These are phyloP conservation scores for Gillenia trifoliata DNA, from an alignment of 306 rosid species.

Conservation along the genomic window DNA sequence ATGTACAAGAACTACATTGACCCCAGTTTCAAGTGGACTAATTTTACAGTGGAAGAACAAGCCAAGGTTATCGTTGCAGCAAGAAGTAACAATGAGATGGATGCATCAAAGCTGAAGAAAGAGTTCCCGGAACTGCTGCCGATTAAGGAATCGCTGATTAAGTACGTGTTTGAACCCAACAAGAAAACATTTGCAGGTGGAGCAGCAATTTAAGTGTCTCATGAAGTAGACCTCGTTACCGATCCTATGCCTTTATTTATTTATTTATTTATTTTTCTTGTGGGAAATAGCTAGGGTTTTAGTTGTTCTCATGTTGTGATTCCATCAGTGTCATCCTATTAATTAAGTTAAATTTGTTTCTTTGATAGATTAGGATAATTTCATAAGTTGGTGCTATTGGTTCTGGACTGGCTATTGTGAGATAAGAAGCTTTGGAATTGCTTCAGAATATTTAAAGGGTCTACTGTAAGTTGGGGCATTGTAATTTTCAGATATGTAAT, in stretches of 20 bases:
- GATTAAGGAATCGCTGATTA: slow-evolving; percentile 43
- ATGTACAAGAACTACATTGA: slow-evolving; percentile 55
- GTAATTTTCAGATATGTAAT: neutral
- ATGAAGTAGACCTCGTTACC: slow-evolving; percentile 6
- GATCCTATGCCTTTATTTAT: neutral
- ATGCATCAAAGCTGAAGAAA: slow-evolving; percentile 45
- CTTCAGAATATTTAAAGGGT: neutral
- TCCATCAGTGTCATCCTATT: neutral
- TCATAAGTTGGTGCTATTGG: neutral
- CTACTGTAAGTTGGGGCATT: neutral
- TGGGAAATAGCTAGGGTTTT: neutral
- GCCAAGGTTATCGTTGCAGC: slow-evolving; percentile 35
- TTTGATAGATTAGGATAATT: neutral
- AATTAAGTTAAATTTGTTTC: neutral
- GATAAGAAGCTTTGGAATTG: neutral
- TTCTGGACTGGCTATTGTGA: neutral
- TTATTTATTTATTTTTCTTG: slow-evolving; percentile 1
- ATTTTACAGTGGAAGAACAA: slow-evolving; percentile 45
- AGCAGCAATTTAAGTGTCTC: slow-evolving; percentile 12
- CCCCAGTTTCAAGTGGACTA: slow-evolving; percentile 42
- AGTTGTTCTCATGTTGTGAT: neutral
- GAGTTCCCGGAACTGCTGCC: slow-evolving; percentile 48
- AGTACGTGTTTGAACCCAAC: slow-evolving; percentile 44
- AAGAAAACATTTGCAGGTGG: slow-evolving; percentile 25
- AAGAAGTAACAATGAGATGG: slow-evolving; percentile 41